These are phyloP conservation scores for Carex kokanica DNA, from an alignment of 176 grass and related monocot genomes.

Conservation along the genomic window DNA sequence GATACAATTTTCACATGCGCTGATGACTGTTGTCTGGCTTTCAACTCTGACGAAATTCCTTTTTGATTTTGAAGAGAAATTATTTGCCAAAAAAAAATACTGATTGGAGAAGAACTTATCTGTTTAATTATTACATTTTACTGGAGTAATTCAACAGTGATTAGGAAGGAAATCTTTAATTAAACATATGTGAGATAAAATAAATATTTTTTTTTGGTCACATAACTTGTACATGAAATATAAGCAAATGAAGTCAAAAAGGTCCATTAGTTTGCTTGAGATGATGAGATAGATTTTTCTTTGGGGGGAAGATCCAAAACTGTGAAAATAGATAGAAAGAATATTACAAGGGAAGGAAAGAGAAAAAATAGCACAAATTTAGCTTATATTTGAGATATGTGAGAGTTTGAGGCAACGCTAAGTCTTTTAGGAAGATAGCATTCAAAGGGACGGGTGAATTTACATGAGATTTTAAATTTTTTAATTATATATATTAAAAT, in stretches of 20 bases:
- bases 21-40: neutral
- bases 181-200: neutral
- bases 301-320: neutral
- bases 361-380: neutral
- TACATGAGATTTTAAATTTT: too few relatives aligned
- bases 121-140: neutral
- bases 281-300: neutral
- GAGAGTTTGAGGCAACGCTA: too few relatives aligned
- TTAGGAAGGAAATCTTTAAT: neutral
- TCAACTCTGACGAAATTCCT: neutral
- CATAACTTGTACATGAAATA: neutral
- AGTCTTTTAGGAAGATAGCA: neutral
- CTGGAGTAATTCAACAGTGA: neutral
- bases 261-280: neutral
- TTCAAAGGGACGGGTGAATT: neutral
- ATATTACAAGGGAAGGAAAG: neutral
- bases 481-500: too few relatives aligned
- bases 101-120: neutral
- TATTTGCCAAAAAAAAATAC: neutral
- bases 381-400: neutral
- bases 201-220: neutral
- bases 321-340: neutral
- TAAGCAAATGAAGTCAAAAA: neutral
- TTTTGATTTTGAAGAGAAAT: neutral
- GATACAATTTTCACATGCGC: too few relatives aligned